phyloP scores from a whole-genome alignment of 129 eudicot genomes.

The Lactuca saligna region DNA sequence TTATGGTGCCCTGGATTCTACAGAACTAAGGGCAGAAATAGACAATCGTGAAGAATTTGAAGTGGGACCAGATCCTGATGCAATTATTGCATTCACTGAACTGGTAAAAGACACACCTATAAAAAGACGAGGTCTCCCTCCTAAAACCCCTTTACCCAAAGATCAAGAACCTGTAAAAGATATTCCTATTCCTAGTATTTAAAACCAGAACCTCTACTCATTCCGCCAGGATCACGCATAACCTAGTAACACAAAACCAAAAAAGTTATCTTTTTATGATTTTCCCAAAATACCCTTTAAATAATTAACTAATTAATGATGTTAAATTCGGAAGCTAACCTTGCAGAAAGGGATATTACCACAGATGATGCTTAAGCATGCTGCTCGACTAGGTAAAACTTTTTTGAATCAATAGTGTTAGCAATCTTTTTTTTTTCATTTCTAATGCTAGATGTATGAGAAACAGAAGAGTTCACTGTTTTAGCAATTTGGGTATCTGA shows the following conservation, averaged over 20 bases:
- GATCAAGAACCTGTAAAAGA: conserved; percentile 45
- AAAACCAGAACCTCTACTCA: too few species aligned
- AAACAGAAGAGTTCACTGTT: conserved; percentile 22
- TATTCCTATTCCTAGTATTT: conserved; percentile 13
- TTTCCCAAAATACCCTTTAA: too few species aligned
- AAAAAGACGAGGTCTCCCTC: conserved; percentile 18
- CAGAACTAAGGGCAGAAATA: conserved; percentile 74
- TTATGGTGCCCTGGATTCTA: conserved; percentile 71
- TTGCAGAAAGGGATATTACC: conserved; percentile 73
- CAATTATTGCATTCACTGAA: conserved; percentile 24
- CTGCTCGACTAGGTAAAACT: conserved; percentile 71
- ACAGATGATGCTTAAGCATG: conserved; percentile 44
- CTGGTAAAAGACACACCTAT: not conserved
- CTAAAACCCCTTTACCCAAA: conserved; percentile 51
- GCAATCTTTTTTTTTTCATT: not conserved
- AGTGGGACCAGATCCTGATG: conserved; percentile 60
- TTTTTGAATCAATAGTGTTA: not conserved
- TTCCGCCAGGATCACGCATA: too few species aligned
- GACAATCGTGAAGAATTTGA: conserved; percentile 76
- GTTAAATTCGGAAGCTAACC: conserved; percentile 71
- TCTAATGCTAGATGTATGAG: not conserved
- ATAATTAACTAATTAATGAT: conserved; percentile 27
- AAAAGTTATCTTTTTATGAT: too few species aligned
- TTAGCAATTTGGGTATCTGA: conserved; percentile 23
- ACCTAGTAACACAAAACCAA: too few species aligned